These are phyloP conservation scores for Kurtzmaniella quercitrusa DNA, from an alignment of 1,139 yeast species.

Conservation along the genomic window DNA sequence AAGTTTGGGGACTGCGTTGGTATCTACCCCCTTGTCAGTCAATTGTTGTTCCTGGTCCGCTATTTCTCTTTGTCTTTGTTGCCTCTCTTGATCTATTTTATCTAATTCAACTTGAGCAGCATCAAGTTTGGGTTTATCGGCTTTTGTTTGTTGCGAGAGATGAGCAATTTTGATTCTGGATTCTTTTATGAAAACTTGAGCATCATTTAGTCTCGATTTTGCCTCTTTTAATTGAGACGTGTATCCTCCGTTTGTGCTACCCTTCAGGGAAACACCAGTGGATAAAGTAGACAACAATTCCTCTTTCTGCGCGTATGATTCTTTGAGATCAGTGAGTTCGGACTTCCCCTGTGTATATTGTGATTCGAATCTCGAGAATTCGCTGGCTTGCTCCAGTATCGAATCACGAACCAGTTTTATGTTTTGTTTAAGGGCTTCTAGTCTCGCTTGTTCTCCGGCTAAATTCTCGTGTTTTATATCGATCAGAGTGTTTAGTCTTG, in stretches of 20 bases:
- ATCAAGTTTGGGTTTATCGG: slow-evolving; percentile 49
- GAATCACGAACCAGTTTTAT: slow-evolving; percentile 14
- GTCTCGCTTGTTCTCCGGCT: slow-evolving; percentile 40
- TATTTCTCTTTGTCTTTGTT: slow-evolving; percentile 36
- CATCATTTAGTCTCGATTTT: slow-evolving; percentile 52
- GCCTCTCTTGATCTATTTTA: slow-evolving; percentile 38
- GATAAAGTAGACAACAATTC: slow-evolving; percentile 79
- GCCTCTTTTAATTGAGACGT: slow-evolving; percentile 66
- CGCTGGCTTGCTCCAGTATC: slow-evolving; percentile 28
- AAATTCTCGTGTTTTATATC: slow-evolving; percentile 55
- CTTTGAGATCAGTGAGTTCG: slow-evolving; percentile 41
- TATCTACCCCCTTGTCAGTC: slow-evolving; percentile 56
- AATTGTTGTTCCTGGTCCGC: slow-evolving; percentile 41
- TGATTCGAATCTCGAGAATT: slow-evolving; percentile 23
- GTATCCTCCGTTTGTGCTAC: slow-evolving; percentile 75
- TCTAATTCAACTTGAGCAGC: slow-evolving; percentile 55
- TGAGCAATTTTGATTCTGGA: slow-evolving; percentile 57
- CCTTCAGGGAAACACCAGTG: slow-evolving; percentile 87
- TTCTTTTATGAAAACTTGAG: slow-evolving; percentile 57
- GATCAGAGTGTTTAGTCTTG: slow-evolving; percentile 61
- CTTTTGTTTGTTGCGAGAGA: slow-evolving; percentile 47
- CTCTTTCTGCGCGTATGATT: slow-evolving; percentile 58
- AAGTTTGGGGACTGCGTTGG: slow-evolving; percentile 41
- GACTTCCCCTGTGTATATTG: slow-evolving; percentile 42
- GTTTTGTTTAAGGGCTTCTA: slow-evolving; percentile 14